phyloP scores from a whole-genome alignment of 768 basidiomycete genomes.

The Hydnum rufescens region DNA sequence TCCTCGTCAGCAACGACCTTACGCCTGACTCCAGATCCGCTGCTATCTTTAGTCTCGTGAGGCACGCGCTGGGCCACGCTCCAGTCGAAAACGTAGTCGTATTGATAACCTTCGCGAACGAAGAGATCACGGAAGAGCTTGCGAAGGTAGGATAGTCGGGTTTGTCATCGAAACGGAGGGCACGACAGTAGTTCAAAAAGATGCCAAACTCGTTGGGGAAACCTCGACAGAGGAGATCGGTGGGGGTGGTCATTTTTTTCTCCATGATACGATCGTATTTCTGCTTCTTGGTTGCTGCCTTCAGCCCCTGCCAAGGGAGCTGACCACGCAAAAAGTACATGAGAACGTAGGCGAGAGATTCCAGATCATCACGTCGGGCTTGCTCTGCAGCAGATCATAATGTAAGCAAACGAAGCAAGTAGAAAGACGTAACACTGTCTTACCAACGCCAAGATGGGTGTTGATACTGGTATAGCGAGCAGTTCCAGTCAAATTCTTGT shows the following conservation, averaged over 20 bases:
- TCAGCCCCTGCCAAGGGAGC: conserved; percentile 97
- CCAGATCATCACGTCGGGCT: conserved; percentile 91
- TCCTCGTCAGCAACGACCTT: conserved; percentile 3
- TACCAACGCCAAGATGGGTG: conserved; percentile 79
- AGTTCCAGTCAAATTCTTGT: conserved; percentile 98
- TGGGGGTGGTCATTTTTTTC: conserved; percentile 99
- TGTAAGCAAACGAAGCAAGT: background rate
- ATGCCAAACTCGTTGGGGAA: conserved; percentile 99
- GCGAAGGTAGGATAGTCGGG: conserved; percentile 97
- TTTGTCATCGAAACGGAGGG: conserved; percentile 98
- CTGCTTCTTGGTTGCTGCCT: conserved; percentile 99
- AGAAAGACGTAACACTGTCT: conserved; percentile 1
- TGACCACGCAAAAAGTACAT: conserved; percentile 99
- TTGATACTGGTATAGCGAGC: conserved; percentile 99
- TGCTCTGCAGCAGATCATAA: conserved; percentile 42
- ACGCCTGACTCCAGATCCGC: background rate
- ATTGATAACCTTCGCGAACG: conserved; percentile 93
- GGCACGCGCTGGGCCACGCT: conserved; percentile 31
- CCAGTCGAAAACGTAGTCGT: conserved; percentile 99
- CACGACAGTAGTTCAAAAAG: conserved; percentile 97
- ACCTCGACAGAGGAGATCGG: conserved; percentile 92
- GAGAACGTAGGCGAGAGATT: conserved; percentile 94
- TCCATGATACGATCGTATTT: conserved; percentile 99
- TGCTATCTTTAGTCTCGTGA: background rate
- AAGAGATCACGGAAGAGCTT: conserved; percentile 98